Percentiles rank a stretch among this genome's conserved stretches.
Conservation (phyloP, 1,139 yeast species). For the Lodderomyces parapsilosis region DNA sequence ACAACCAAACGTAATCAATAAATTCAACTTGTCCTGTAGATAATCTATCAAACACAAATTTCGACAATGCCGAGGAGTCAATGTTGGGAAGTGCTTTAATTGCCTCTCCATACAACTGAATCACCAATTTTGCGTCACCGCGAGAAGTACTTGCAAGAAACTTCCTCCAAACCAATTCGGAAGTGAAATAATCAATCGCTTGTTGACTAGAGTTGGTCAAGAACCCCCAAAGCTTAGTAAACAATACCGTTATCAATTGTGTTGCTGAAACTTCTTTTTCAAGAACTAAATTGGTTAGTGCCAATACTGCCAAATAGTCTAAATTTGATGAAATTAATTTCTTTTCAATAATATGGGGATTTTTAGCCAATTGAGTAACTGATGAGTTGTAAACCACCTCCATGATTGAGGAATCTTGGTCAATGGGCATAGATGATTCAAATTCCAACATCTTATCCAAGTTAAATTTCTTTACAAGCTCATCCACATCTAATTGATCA, state of each 20-base stretch:
- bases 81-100: conserved; percentile 8
- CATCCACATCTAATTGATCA: conserved; percentile 7
- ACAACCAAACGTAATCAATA: conserved; percentile 17
- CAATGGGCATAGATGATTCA: not conserved
- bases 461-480: not conserved
- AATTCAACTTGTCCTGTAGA: conserved; percentile 1
- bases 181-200: conserved; percentile 18
- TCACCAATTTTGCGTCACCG: conserved; percentile 7
- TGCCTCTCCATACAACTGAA: conserved; percentile 12
- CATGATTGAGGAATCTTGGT: conserved; percentile 14
- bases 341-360: conserved; percentile 14
- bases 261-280: conserved; percentile 15
- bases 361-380: conserved; percentile 16
- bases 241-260: conserved; percentile 19
- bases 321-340: conserved; percentile 42
- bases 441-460: not conserved
- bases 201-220: conserved; percentile 17
- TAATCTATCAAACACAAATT: conserved; percentile 7
- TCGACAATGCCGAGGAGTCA: conserved; percentile 4
- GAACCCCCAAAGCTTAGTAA: conserved; percentile 44
- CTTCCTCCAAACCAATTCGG: conserved; percentile 18
- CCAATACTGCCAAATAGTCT: conserved; percentile 48
- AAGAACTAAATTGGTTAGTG: conserved; percentile 32
- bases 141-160: conserved; percentile 6
- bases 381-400: conserved; percentile 18